Evolutionary conservation across 1,284 basidiomycete species (phyloP), one percentile per base, ranked within the genome.

Genomic region (Sutorius eximius): DNA sequence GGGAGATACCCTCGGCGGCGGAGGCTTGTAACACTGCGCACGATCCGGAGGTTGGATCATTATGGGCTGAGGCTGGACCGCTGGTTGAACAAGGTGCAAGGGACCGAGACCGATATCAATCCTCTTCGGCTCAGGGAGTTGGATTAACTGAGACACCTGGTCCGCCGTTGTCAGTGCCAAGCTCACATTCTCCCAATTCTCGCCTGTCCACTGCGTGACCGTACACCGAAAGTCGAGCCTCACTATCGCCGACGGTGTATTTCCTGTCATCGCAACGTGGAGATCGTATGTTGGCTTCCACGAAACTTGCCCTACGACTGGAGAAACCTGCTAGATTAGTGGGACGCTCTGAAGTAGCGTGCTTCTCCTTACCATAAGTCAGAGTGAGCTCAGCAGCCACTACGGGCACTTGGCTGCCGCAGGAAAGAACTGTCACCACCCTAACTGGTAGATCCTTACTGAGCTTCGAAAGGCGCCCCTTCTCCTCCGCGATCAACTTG

Each of bases 221-320:
- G 30, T 49, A n/a, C 64, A 64, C 9, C 61, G 56, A 45, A 68
- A 64, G 43, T 68, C 45, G 16, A 65, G 55, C 16, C 1, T 48
- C 30, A 55, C 59, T 1, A 57, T 51, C 16, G 50, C 30, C 3
- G 56, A 62, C 5, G 63, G 64, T 2, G 33, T 47, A 34, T 52
- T 43, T 30, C 44, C 56, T n/a, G 30, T 13, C 49, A 61, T 57
- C 5, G 50, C 4, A 32, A 66, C 20, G 22, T 62, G 55, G 5
- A 65, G 37, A 36, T 68, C 62, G 33, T 65, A 65, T 8, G 45
- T 16, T 13, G 63, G 59, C 12, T 53, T 56, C 66, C 66, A 68
- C 2, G 45, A 52, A 29, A 66, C 56, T 15, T 56, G 44, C 1
- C 2, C 46, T 38, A 66, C 53, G 8, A 52, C 63, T 65, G 29